These are phyloP conservation scores for Chrysosphaeria jannelii DNA, from an alignment of 2,329 filamentous ascomycete species.

Conservation along the genomic window DNA sequence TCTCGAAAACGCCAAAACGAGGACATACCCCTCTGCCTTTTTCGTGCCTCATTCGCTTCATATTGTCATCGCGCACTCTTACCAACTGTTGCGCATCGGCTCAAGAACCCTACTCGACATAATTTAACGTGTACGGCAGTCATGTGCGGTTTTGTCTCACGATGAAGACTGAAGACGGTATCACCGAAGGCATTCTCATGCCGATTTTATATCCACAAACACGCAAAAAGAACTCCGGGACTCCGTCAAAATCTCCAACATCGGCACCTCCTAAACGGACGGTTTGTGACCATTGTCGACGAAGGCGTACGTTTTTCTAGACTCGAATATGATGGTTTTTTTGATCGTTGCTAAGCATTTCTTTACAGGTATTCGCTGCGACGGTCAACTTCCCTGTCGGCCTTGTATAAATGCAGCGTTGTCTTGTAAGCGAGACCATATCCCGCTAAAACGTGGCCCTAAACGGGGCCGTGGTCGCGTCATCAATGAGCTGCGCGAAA, in stretches of 20 bases:
- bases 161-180: slow-evolving; percentile 6
- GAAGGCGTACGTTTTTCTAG: slow-evolving; percentile 8
- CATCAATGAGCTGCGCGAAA: slow-evolving; percentile 25
- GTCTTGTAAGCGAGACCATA: slow-evolving; percentile 31
- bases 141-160: slow-evolving; percentile 3
- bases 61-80: no score
- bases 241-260: slow-evolving; percentile 1
- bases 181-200: slow-evolving; percentile 3
- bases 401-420: slow-evolving; percentile 27
- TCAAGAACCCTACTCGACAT: no score
- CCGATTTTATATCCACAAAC: slow-evolving; percentile 2
- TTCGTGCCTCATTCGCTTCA: no score
- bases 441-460: slow-evolving; percentile 31
- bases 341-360: slow-evolving; percentile 2
- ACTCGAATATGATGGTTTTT: no score
- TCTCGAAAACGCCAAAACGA: no score
- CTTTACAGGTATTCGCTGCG: slow-evolving; percentile 13
- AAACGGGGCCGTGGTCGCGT: slow-evolving; percentile 31
- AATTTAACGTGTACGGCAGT: no score
- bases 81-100: no score
- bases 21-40: no score
- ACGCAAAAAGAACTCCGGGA: not conserved
- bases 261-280: slow-evolving; percentile 8
- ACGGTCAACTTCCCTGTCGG: slow-evolving; percentile 21
- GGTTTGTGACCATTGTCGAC: slow-evolving; percentile 16